phyloP scores from a whole-genome alignment of 1,284 basidiomycete species.

The Meira miltonrushii region DNA sequence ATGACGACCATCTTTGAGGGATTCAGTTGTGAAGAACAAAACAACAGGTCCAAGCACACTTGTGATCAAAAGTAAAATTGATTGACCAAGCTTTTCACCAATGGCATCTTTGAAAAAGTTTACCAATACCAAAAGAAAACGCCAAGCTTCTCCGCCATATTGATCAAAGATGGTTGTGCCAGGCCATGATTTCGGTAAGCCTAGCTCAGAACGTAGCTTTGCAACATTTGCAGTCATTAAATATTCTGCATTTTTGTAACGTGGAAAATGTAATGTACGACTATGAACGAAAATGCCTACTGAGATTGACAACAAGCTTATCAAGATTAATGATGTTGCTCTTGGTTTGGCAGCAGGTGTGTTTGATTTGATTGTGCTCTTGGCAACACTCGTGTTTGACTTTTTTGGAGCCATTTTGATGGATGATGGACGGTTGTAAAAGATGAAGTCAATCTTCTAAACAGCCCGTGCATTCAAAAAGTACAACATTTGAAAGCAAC shows the following conservation, averaged over 20 bases:
- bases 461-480: too few species aligned
- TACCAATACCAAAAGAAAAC: not conserved
- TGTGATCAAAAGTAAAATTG: slow-evolving; percentile 3
- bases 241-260: not conserved
- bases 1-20: slow-evolving; percentile 4
- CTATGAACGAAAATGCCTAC: not conserved
- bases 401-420: too few species aligned
- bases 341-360: not conserved
- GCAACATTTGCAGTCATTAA: not conserved
- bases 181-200: not conserved
- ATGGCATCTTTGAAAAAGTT: not conserved
- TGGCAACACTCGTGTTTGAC: too few species aligned
- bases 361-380: too few species aligned
- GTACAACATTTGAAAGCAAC: too few species aligned
- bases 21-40: slow-evolving; percentile 1
- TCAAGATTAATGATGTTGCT: not conserved
- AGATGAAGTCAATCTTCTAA: too few species aligned
- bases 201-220: not conserved
- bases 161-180: not conserved
- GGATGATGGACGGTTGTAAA: too few species aligned
- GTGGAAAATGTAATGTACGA: not conserved
- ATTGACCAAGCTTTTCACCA: not conserved
- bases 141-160: not conserved
- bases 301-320: not conserved
- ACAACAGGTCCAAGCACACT: not conserved